Evolutionary conservation across 2,329 filamentous ascomycete species (phyloP), one percentile per base, ranked within the genome.

Genomic region (Pseudogymnoascus sp.): DNA sequence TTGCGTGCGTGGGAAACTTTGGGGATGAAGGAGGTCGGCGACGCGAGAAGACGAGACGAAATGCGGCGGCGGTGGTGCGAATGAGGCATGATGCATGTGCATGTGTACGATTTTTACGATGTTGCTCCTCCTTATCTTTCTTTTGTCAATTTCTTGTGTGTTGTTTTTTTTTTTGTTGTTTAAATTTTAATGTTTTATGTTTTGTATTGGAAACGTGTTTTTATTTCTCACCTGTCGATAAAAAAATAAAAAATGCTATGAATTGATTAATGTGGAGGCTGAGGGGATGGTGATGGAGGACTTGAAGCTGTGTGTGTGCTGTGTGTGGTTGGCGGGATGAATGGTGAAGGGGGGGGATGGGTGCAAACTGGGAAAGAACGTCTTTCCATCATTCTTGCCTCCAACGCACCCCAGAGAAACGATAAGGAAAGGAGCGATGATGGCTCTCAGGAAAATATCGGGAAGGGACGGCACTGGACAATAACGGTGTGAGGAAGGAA

Each of bases 181-280:
- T 41, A 59, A 39, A 59, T 41, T 38, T 59, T 41, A 59, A 59
- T 59, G 58, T 55, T 55, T 55, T 55, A 55, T 55, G 27, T 55
- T 51, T 51, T 55, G 48, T 55, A 33, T 55, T 55, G 27, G 48
- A 17, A 1, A 10, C 27, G 27, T 17, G 5, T 31, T 31, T 51
- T 15, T 17, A 21, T 48, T 17, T 6, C 2, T 33, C 9, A n/a
- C 12, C 27, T 55, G 48, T 55, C 10, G n/a, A 55, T 55, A 55
- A 55, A 55, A 55, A 55, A 12, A 55, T 21, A 55, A 55, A 55
- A 33, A 55, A 33, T 17, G 15, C 29, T 15, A 55, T 55, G 29
- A 55, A 55, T 21, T 15, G n/a, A 15, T 15, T 51, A 7, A 10
- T 31, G 25, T 51, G 6, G 6, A n/a, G 3, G 15, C 15, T 17